These are phyloP conservation scores for Apiospora marii DNA, from an alignment of 2,329 filamentous ascomycete species.

Conservation along the genomic window DNA sequence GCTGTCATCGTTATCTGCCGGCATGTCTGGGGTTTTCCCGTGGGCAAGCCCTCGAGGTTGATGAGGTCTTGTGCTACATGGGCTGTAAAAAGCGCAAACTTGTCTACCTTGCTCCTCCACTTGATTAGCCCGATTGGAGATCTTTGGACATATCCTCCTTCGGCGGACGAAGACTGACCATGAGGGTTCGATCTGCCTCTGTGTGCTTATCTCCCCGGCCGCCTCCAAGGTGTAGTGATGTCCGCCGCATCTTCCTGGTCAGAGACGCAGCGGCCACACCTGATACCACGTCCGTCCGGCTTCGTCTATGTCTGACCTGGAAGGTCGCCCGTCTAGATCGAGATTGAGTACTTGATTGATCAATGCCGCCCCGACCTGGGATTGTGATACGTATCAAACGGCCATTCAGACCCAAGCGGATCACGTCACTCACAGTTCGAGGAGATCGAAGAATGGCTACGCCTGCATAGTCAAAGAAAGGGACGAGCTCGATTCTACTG, in stretches of 20 bases:
- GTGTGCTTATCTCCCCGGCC: background rate
- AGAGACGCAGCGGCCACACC: no score
- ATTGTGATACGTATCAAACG: background rate
- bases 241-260: no score
- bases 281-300: background rate
- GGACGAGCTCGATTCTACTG: background rate
- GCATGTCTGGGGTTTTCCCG: background rate
- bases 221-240: background rate
- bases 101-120: background rate
- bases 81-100: background rate
- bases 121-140: background rate
- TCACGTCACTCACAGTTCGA: background rate
- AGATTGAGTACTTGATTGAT: background rate
- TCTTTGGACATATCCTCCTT: background rate
- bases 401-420: background rate
- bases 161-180: background rate
- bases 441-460: background rate
- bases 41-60: background rate
- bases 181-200: background rate
- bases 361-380: background rate
- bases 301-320: background rate
- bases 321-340: background rate
- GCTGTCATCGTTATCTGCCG: conserved; percentile 1
- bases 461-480: no score
- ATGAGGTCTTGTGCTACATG: background rate